Base-by-base conservation (phyloP, 192 early-diverging fungal species). In the Backusella westeae region DNA sequence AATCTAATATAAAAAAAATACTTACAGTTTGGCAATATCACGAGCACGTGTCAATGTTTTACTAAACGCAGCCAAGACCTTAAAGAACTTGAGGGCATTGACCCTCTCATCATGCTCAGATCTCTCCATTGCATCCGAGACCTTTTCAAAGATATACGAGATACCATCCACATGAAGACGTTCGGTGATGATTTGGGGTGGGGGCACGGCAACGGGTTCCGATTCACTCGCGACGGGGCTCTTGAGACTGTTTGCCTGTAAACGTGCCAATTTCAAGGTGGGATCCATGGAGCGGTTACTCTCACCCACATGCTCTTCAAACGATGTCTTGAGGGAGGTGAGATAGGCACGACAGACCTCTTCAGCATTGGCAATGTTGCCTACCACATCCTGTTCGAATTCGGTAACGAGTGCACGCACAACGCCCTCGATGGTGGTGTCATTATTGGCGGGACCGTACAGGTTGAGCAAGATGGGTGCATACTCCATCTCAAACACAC, bases 11-110 rank as follows among this genome's bases (percentile, higher is more conserved):
- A 52, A 46, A 23, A 44, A 72, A 12, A 75, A 6, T 5, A 74
- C 84, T 86, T 83, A 86, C 85, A 87, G 81, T 21, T 74, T 72
- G 1, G 77, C 73, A 14, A 81, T 80, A 78, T 85, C 83, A 68
- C 63, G 34, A 15, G 75, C 71, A 21, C 78, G 59, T 0, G 74
- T 80, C 3, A 85, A 52, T 2, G 78, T 73, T 46, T 82, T 79
- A 1, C 81, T 75, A 68, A 89, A 81, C 17, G 79, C 38, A 4
- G 72, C 38, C 19, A 89, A 73, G 5, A 85, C 21, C 44, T 86
- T 84, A 78, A 89, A 89, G 67, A 86, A 89, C 53, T 84, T 81
- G 46, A 86, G 70, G 19, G 63, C 72, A 29, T 78, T 78, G 1
- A 56, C 46, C 17, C 56, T 63, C 0, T 75, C 77, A 35, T 78